Conservation (phyloP, 495 filamentous ascomycete genomes). For the Polyplosphaeria fusca region DNA sequence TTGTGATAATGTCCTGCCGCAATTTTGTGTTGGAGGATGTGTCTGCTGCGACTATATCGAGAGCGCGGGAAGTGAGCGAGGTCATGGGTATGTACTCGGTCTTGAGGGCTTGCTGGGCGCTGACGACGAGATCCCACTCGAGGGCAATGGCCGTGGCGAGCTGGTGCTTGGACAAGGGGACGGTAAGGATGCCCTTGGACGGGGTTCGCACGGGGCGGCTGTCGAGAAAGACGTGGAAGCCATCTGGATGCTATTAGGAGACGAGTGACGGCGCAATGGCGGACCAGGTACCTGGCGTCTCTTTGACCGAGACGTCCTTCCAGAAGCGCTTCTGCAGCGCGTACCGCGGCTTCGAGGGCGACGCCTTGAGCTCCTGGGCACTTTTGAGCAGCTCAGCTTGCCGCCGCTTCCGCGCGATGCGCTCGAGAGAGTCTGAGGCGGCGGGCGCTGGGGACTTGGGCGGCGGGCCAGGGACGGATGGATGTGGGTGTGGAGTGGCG, state of each 20-base stretch:
- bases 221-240: constrained; percentile 76
- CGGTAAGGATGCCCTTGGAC: constrained; percentile 62
- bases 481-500: constrained; percentile 59
- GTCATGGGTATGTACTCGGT: constrained; percentile 89
- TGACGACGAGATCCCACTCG: constrained; percentile 86
- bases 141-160: constrained; percentile 83
- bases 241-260: constrained; percentile 44
- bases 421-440: constrained; percentile 49
- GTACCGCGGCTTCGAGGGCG: constrained; percentile 43
- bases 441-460: constrained; percentile 68
- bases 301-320: constrained; percentile 70
- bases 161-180: constrained; percentile 72
- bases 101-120: constrained; percentile 69
- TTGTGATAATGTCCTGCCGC: constrained; percentile 59
- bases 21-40: constrained; percentile 45
- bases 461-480: constrained; percentile 80
- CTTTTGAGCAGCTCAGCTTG: constrained; percentile 53
- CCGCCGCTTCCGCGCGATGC: constrained; percentile 53
- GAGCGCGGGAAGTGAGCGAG: constrained; percentile 71
- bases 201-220: constrained; percentile 72
- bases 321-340: constrained; percentile 72
- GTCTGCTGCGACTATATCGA: constrained; percentile 71
- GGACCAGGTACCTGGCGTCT: constrained; percentile 48
- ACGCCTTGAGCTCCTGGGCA: constrained; percentile 48
- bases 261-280: neutral